Evolutionary conservation across 495 filamentous ascomycete genomes (phyloP).

Genomic region (Penicillium fimorum): DNA sequence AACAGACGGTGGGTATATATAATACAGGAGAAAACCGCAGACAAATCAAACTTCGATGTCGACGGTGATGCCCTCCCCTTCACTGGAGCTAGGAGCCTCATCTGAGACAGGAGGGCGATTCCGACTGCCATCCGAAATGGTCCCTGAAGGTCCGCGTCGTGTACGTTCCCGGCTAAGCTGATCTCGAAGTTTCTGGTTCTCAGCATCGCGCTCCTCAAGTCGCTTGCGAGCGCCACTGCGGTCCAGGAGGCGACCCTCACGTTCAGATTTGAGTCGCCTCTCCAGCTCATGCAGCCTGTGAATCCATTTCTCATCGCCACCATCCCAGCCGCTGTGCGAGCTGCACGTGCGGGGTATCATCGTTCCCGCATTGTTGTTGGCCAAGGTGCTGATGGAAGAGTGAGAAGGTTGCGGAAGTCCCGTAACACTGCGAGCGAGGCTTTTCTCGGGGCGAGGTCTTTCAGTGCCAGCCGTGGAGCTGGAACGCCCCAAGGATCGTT

Average conservation of each 20-base stretch:
- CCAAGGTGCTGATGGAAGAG: conserved; percentile 32
- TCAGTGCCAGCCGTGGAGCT: conserved; percentile 41
- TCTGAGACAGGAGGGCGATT: conserved; percentile 19
- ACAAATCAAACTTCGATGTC: conserved; percentile 43
- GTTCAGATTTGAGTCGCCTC: conserved; percentile 80
- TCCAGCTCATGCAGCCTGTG: conserved; percentile 83
- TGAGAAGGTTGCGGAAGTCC: conserved; percentile 40
- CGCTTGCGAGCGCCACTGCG: conserved; percentile 77
- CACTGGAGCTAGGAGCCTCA: conserved; percentile 44
- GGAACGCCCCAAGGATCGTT: conserved; percentile 49
- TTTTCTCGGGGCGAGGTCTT: conserved; percentile 24
- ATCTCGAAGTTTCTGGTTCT: conserved; percentile 69
- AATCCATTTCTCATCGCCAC: conserved; percentile 71
- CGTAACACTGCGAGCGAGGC: conserved; percentile 33
- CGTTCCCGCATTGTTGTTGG: conserved; percentile 34
- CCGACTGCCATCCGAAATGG: conserved; percentile 15
- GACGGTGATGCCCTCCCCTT: conserved; percentile 44
- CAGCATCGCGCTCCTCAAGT: conserved; percentile 75
- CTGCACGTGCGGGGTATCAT: conserved; percentile 35
- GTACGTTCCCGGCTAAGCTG: conserved; percentile 66
- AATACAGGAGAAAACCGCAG: conserved; percentile 15
- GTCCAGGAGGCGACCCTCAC: conserved; percentile 84
- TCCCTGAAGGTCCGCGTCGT: conserved; percentile 34
- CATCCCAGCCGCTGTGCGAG: conserved; percentile 26
- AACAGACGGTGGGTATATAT: conserved; percentile 22